Percentiles rank a stretch among this genome's conserved stretches.
Conservation (phyloP, 257 asterid species). For the Solanum commersonii region DNA sequence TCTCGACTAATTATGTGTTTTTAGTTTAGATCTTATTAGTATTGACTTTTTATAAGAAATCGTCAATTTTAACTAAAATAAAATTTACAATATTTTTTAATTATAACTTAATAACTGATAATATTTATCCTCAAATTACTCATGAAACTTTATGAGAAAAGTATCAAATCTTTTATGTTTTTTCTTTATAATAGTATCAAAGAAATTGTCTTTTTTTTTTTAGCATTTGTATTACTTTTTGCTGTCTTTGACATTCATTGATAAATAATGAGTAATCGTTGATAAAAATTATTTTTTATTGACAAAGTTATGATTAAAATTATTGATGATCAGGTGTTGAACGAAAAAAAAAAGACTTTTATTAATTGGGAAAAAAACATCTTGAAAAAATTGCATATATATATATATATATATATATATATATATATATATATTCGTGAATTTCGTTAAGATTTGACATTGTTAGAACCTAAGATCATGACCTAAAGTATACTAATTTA, state of each 20-base stretch:
- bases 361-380: too few relatives aligned
- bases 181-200: background rate
- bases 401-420: too few relatives aligned
- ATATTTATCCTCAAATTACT: background rate
- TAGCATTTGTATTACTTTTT: background rate
- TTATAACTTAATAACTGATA: too few relatives aligned
- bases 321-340: too few relatives aligned
- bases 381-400: too few relatives aligned
- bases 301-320: too few relatives aligned
- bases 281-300: too few relatives aligned
- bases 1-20: background rate
- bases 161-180: background rate
- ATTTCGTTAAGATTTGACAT: background rate
- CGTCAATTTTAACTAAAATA: too few relatives aligned
- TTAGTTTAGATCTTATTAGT: background rate
- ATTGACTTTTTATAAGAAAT: background rate
- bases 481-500: background rate
- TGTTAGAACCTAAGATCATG: too few relatives aligned
- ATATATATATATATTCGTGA: too few relatives aligned
- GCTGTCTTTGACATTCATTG: background rate
- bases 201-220: background rate
- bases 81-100: too few relatives aligned
- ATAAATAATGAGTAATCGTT: background rate
- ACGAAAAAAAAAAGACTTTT: too few relatives aligned
- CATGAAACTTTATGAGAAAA: background rate